A percentile compares a stretch with the other conserved stretches of the same genome.
These are phyloP conservation scores for Anisodus tanguticus DNA, from an alignment of 257 asterid species.

Conservation along the genomic window DNA sequence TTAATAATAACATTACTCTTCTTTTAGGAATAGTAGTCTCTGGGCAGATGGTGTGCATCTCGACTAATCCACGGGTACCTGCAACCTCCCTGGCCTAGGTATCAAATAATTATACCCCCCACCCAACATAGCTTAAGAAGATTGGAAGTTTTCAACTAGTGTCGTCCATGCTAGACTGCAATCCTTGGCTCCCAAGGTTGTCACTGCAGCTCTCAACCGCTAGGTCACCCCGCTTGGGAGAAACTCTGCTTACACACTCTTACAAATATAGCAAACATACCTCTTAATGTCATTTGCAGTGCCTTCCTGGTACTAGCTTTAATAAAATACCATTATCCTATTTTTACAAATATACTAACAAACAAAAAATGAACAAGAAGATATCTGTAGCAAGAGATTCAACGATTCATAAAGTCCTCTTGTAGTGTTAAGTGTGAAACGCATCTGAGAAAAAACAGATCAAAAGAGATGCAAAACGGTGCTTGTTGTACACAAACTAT, in stretches of 20 bases:
- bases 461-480: background rate
- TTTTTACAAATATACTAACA: background rate
- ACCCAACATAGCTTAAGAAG: background rate
- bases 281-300: background rate
- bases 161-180: background rate
- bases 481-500: background rate
- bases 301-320: background rate
- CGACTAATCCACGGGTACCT: background rate
- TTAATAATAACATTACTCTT: background rate
- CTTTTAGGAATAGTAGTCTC: background rate
- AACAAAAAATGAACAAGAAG: background rate
- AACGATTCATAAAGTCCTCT: conserved; percentile 9
- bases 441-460: background rate
- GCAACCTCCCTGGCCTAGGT: background rate
- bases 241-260: background rate
- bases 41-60: background rate
- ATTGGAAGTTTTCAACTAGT: background rate
- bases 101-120: background rate
- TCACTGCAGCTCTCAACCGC: background rate
- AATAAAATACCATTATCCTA: background rate
- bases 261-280: background rate
- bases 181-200: background rate
- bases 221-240: background rate
- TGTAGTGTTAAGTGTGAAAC: background rate
- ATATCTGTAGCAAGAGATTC: background rate